Base-by-base conservation (phyloP, 306 rosid species). In the Ziziphus jujuba region DNA sequence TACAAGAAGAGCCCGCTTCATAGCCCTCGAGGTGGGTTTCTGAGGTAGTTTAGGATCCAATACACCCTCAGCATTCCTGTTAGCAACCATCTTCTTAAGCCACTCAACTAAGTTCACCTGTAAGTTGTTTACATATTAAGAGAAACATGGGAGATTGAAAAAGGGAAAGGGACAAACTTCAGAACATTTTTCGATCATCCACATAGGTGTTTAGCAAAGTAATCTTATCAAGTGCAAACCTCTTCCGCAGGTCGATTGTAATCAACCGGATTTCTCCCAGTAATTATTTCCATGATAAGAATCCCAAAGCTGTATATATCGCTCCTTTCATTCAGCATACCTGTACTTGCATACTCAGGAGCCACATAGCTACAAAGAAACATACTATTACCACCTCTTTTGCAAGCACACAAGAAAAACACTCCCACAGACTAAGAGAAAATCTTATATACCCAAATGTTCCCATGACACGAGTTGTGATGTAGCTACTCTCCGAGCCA, bases 391-490 rank as follows among this genome's bases (percentile, higher is more conserved):
- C 31, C 2, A 48, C 16, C 52, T 61, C 54, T 50, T 22, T 17
- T 33, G 14, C 11, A 40, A 38, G 24, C 59, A 19, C 20, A 19
- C 20, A n/a, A 38, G 3, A 12, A 3, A 20, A 7, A 9, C 24
- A 7, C 14, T 56, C 38, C 3, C 33, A 28, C 33, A 28, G 33
- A 28, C 33, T 28, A 24, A 50, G 69, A 70, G 49, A 70, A 47
- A 53, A 0, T 60, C 21, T 50, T 59, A 82, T 88, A 22, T 70
- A 91, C 96, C 96, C 97, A 73, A 91, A 89, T 66, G 96, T 91
- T 53, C 97, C 97, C 97, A 91, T 89, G 52, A 91, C 97, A 7
- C 97, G 96, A 25, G 97, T 91, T 54, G 97, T 91, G 9, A 89
- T 78, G 61, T 89, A 87, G 81, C 87, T 91, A 65, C 68, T 81